These are phyloP conservation scores for Elaeis oleifera DNA, from an alignment of 202 grass and related monocot genomes.

Conservation along the genomic window DNA sequence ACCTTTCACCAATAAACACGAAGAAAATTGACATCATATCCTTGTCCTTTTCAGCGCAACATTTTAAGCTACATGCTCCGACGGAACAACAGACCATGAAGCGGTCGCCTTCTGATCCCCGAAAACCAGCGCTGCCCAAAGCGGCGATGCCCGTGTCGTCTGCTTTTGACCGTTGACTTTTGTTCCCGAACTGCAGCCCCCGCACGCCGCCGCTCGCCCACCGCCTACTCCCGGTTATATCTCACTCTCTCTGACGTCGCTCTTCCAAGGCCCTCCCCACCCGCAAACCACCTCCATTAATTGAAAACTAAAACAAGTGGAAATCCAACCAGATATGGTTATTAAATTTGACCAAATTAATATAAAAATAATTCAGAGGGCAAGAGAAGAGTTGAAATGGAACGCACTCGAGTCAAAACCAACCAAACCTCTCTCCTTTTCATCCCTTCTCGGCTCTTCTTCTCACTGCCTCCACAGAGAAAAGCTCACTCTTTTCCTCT, in stretches of 20 bases:
- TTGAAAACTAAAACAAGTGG: conserved; percentile 10
- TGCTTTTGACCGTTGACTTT: conserved; percentile 31
- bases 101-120: no score
- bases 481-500: no score
- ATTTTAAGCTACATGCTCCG: no score
- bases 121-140: conserved; percentile 11
- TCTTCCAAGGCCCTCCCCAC: no score
- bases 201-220: background rate
- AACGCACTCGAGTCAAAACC: conserved; percentile 74
- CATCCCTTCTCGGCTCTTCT: conserved; percentile 27
- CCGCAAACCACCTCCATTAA: no score
- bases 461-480: conserved; percentile 6
- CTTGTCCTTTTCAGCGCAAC: no score
- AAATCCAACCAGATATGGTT: conserved; percentile 15
- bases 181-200: background rate
- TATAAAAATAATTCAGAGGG: conserved; percentile 4
- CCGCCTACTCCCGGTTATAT: conserved; percentile 15
- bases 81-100: no score
- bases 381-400: conserved; percentile 14
- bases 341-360: conserved; percentile 4
- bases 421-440: conserved; percentile 25
- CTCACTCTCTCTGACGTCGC: background rate
- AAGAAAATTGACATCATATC: no score
- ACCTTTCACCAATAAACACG: no score
- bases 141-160: conserved; percentile 24